A percentile compares a stretch with the other conserved stretches of the same genome.
Evolutionary conservation across 2,329 filamentous ascomycete species (phyloP).

Genomic region (Fusarium denticulatum): DNA sequence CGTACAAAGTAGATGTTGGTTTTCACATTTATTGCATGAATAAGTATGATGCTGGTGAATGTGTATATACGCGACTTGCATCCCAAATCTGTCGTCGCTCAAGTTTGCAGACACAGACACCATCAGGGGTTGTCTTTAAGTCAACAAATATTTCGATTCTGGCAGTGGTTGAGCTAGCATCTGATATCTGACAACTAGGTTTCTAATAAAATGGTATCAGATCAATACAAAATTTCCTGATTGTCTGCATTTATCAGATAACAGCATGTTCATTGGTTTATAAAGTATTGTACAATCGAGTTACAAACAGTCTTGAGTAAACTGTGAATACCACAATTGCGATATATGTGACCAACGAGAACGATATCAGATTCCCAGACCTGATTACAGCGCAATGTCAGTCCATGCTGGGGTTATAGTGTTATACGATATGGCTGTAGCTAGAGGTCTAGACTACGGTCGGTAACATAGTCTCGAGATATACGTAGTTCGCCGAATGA

Average conservation of each 20-base stretch:
- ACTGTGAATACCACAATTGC: no score
- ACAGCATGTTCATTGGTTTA: no score
- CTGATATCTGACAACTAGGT: fast-evolving
- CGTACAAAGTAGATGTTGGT: not conserved
- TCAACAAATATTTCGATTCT: not conserved
- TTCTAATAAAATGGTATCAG: fast-evolving
- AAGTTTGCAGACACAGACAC: not conserved
- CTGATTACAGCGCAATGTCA: not conserved
- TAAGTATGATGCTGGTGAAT: no score
- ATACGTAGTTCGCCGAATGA: not conserved
- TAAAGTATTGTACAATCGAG: not conserved
- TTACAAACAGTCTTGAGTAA: no score
- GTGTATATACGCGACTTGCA: no score
- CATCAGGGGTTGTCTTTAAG: no score
- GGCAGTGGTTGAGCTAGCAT: fast-evolving
- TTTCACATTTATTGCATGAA: fast-evolving
- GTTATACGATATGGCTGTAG: no score
- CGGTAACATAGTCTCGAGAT: not conserved
- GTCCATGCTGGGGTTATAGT: no score
- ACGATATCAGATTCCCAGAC: no score
- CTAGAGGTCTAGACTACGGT: not conserved
- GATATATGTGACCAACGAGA: no score
- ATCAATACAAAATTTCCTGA: fast-evolving
- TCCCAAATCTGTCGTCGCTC: not conserved
- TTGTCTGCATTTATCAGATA: fast-evolving